Evolutionary conservation across 345 rosid genomes (phyloP).

Genomic region (Linum tenue): DNA sequence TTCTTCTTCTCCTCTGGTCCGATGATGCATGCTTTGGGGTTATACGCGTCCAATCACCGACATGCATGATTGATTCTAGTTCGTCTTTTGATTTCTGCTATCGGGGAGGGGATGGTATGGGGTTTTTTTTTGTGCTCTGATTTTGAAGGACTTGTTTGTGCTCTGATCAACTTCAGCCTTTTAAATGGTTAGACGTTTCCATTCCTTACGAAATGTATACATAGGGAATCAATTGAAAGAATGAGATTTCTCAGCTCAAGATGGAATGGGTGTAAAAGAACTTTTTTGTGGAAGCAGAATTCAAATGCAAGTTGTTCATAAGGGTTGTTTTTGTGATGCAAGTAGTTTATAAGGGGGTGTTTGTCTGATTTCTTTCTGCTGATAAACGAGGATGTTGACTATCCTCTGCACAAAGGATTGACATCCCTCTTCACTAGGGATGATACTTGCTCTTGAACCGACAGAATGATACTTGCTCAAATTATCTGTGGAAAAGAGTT

Average conservation of each 20-base stretch:
- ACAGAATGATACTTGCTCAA: too few relatives aligned
- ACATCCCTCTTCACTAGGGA: background rate
- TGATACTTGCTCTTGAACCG: background rate
- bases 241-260: background rate
- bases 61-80: background rate
- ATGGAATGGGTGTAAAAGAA: background rate
- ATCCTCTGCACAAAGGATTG: background rate
- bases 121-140: background rate
- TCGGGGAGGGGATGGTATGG: background rate
- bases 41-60: background rate
- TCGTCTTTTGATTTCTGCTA: background rate
- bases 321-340: background rate
- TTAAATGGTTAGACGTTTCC: background rate
- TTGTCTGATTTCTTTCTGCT: background rate
- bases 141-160: background rate
- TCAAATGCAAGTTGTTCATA: background rate
- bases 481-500: background rate
- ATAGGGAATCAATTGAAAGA: background rate
- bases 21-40: background rate
- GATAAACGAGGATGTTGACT: background rate
- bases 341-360: background rate
- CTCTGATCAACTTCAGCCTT: background rate
- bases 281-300: background rate
- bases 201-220: background rate
- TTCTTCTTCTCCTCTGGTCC: constrained; percentile 10